Evolutionary conservation across 2,329 filamentous ascomycete species (phyloP), one percentile per base, ranked within the genome.

Genomic region (Beauveria varroae): DNA sequence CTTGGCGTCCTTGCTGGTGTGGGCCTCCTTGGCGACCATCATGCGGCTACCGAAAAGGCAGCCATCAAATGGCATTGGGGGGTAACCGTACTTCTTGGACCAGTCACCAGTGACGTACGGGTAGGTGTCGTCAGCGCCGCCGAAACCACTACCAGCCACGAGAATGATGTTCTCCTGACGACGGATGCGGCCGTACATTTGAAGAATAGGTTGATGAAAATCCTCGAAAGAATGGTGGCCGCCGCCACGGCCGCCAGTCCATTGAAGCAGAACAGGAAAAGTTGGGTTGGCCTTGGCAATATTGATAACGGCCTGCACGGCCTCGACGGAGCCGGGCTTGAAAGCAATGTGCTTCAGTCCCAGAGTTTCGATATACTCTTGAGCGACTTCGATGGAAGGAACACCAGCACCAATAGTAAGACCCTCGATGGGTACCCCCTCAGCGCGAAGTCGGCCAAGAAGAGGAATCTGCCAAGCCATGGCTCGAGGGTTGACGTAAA

Each of bases 191-290:
- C 87, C 85, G 73, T 97, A 97, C 90, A 96, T 96, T 69, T 91
- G 87, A 8, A 97, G 79, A 50, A 97, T 88, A 5, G 93, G 93
- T 70, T 93, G 87, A 74, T 96, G 93, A 82, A 97, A 96, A 74
- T 97, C 93, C 73, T 97, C 93, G 65, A 88, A 96, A 1, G 92
- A 96, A 78, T 97, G 93, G 74, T 96, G 93, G 62, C 93, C 93
- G 78, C 93, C 93, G 66, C 92, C 93, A 75, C 93, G 89, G 46
- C 93, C 93, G 71, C 93, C 93, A 63, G 93, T 97, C 93, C 93
- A 97, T 76, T 97, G 93, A 64, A 96, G 79, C 58, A 96, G 86
- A 57, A 96, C 85, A n/a, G 93, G 93, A 81, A 97, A 96, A 30
- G 85, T 87, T 2, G 93, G 92, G 73, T 96, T 95, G n/a, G 91